phyloP scores from a whole-genome alignment of 352 stramenopile genomes.

The Pythium volutum region DNA sequence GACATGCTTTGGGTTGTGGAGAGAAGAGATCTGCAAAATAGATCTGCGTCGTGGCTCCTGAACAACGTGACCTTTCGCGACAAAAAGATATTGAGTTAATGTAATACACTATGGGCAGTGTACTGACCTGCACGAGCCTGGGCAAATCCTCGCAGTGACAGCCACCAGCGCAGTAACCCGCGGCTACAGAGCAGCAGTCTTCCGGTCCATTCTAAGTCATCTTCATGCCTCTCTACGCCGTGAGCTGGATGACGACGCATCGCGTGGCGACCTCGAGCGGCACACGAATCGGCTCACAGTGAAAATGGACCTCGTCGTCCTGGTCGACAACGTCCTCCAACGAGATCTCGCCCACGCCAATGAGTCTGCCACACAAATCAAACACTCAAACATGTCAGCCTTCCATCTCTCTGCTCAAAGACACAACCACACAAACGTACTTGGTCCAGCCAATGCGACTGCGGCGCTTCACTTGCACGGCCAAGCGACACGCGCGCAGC shows the following conservation, averaged over 20 bases:
- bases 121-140: too few relatives aligned
- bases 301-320: neutral
- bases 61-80: neutral
- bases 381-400: neutral
- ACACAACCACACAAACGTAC: neutral
- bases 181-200: too few relatives aligned
- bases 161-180: too few relatives aligned
- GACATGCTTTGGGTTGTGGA: neutral
- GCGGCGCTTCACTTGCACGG: slow-evolving; percentile 14
- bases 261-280: neutral
- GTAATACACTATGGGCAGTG: neutral
- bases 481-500: slow-evolving; percentile 6
- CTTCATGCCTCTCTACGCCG: neutral
- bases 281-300: neutral
- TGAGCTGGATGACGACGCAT: neutral
- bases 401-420: too few relatives aligned
- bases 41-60: neutral
- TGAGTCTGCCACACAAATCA: neutral
- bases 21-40: neutral
- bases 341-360: neutral
- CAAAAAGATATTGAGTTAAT: neutral
- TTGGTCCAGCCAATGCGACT: slow-evolving; percentile 16
- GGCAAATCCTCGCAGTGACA: too few relatives aligned
- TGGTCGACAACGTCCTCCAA: neutral
- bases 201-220: too few relatives aligned